A percentile compares a stretch with the other conserved stretches of the same genome.
Conservation (phyloP, 352 stramenopile genomes). For the Globisporangium iwayamae region DNA sequence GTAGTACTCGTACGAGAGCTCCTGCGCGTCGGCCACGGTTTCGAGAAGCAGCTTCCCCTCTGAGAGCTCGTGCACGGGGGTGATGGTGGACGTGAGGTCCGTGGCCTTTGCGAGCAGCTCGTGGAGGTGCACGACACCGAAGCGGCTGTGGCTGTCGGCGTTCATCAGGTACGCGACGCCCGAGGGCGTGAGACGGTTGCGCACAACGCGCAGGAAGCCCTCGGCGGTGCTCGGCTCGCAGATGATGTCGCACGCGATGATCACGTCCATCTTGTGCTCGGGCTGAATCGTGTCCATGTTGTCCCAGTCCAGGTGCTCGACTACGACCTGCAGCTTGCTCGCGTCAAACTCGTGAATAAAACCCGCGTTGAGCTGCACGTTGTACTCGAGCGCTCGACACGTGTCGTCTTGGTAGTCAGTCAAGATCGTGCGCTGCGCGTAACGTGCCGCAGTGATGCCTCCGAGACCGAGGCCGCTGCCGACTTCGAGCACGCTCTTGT, state of each 20-base stretch:
- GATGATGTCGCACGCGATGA: conserved; percentile 87
- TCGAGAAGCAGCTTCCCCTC: conserved; percentile 67
- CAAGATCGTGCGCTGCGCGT: conserved; percentile 54
- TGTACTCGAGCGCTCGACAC: conserved; percentile 71
- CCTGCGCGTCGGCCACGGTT: conserved; percentile 67
- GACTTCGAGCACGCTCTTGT: conserved; percentile 76
- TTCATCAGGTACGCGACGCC: conserved; percentile 85
- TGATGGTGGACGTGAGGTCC: conserved; percentile 71
- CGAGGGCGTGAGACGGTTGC: conserved; percentile 44
- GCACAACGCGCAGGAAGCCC: conserved; percentile 79
- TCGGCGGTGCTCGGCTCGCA: conserved; percentile 84
- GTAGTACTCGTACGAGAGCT: conserved; percentile 87
- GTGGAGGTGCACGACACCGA: conserved; percentile 74
- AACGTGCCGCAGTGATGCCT: conserved; percentile 72
- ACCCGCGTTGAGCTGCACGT: conserved; percentile 65
- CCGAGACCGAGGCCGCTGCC: conserved; percentile 78
- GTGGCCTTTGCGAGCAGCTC: conserved; percentile 47
- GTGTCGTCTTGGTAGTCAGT: conserved; percentile 87
- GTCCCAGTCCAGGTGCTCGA: conserved; percentile 79
- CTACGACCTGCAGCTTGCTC: conserved; percentile 43
- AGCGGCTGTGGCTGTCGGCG: conserved; percentile 83
- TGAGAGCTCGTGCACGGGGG: conserved; percentile 49
- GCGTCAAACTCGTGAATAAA: conserved; percentile 71
- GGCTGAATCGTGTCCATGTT: conserved; percentile 55
- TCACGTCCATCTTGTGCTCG: conserved; percentile 61